Conservation (phyloP, 495 filamentous ascomycete species). For the Cryomyces minteri region DNA sequence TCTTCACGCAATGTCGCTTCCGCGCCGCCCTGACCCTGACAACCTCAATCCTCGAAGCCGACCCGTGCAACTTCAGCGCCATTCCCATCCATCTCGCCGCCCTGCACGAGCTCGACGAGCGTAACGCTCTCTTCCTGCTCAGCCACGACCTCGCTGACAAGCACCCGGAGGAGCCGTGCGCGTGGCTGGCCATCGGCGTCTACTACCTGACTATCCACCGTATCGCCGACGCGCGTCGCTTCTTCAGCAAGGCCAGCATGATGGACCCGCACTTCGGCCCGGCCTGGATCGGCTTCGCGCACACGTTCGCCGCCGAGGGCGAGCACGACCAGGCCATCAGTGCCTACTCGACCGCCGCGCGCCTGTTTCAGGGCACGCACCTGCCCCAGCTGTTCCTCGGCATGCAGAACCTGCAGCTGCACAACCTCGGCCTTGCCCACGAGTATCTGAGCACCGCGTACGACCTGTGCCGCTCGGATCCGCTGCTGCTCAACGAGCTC, state of each 20-base stretch:
- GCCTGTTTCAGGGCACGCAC: conserved; percentile 93
- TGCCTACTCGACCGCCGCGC: conserved; percentile 88
- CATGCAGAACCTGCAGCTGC: conserved; percentile 93
- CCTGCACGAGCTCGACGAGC: conserved; percentile 70
- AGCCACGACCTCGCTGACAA: conserved; percentile 89
- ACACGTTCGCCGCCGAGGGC: conserved; percentile 99
- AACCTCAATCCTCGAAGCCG: conserved; percentile 53
- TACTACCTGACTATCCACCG: conserved; percentile 86
- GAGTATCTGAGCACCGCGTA: conserved; percentile 88
- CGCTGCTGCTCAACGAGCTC: conserved; percentile 84
- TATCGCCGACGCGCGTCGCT: conserved; percentile 82
- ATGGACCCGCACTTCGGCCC: conserved; percentile 96
- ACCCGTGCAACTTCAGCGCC: conserved; percentile 76
- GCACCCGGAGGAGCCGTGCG: conserved; percentile 74
- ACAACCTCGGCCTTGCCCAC: conserved; percentile 88
- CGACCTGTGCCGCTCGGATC: conserved; percentile 55
- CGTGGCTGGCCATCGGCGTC: conserved; percentile 85
- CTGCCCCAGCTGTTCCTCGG: conserved; percentile 91
- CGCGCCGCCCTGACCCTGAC: conserved; percentile 72
- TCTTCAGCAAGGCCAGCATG: conserved; percentile 91
- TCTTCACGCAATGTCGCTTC: conserved; percentile 92
- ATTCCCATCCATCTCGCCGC: conserved; percentile 88
- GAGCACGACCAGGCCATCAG: conserved; percentile 98
- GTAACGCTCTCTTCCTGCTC: conserved; percentile 76
- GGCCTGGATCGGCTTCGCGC: conserved; percentile 97